Evolutionary conservation across 2,329 filamentous ascomycete genomes (phyloP).

Genomic region (Aspergillus tubingensis): DNA sequence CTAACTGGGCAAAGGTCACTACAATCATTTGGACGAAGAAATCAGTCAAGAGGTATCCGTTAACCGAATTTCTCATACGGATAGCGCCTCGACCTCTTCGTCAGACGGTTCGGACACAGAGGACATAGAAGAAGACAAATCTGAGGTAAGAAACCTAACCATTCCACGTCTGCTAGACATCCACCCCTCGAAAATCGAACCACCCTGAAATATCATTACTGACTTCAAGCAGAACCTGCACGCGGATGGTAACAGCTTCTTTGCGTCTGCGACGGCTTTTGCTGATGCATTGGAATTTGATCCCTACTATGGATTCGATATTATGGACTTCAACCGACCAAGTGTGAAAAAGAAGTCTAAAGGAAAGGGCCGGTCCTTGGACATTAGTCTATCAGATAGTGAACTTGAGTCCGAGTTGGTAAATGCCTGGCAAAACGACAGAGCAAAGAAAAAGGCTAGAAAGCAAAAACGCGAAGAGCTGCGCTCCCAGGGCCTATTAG

Average conservation of each 20-base stretch:
- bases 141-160: neutral
- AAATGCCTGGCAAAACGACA: conserved; percentile 65
- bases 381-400: conserved; percentile 63
- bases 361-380: conserved; percentile 57
- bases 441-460: conserved; percentile 68
- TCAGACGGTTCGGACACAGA: neutral
- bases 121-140: neutral
- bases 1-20: neutral
- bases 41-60: neutral
- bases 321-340: conserved; percentile 79
- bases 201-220: neutral
- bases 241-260: conserved; percentile 29
- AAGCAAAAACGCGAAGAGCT: conserved; percentile 71
- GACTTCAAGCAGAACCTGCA: neutral
- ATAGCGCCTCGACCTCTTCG: neutral
- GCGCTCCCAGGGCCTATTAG: conserved; percentile 66
- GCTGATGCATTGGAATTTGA: conserved; percentile 61
- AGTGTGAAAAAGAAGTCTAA: conserved; percentile 68
- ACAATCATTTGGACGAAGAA: neutral
- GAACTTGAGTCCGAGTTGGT: conserved; percentile 65
- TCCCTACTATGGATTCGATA: conserved; percentile 71
- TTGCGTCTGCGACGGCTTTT: conserved; percentile 58
- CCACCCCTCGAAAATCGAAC: neutral
- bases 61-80: neutral
- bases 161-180: neutral